Evolutionary conservation across 768 basidiomycete genomes (phyloP), one percentile per base, ranked within the genome.

Genomic region (Candolleomyces eurysporus): DNA sequence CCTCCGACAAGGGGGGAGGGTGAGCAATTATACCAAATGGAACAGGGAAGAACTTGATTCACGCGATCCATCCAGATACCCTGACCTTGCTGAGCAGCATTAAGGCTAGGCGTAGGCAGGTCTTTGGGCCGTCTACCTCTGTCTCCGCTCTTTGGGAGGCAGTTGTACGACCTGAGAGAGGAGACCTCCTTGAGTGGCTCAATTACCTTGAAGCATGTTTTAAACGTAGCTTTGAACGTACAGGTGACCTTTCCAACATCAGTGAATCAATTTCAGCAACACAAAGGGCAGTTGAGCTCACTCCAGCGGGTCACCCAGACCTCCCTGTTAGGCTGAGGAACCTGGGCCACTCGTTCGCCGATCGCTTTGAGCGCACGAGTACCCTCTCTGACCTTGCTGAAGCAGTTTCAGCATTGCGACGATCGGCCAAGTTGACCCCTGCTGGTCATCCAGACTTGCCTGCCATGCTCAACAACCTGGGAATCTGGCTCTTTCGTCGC

Each of bases 191-290:
- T 26, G 26, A 26, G 26, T 26, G 2, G 26, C 26, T 26, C 26
- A 4, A 26, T 26, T 2, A 2, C 26, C 26, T 26, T 26, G 26
- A 4, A 26, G 26, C 2, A 2, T 26, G 2, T 22, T n/a, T 43
- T 17, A 54, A 17, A 22, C 59, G 11, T 10, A 11, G 46, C 16
- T 76, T 68, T 59, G 66, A 64, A 43, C 31, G 64, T 42, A 61
- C 58, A 5, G 61, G 61, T 21, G 59, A 67, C 17, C 36, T 63
- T 6, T 55, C 36, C 16, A 72, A 76, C 58, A 50, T 65, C 11
- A 17, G 36, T 32, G 58, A 65, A 30, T 57, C 62, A 6, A 62
- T 68, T 21, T 19, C 39, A 16, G 11, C 22, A 31, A 49, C 54
- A 3, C 49, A 54, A n/a, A 56, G 55, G 46, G 65, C 67, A 17